Conservation (phyloP, 805 yeast genomes). For the Wickerhamomyces alni region DNA sequence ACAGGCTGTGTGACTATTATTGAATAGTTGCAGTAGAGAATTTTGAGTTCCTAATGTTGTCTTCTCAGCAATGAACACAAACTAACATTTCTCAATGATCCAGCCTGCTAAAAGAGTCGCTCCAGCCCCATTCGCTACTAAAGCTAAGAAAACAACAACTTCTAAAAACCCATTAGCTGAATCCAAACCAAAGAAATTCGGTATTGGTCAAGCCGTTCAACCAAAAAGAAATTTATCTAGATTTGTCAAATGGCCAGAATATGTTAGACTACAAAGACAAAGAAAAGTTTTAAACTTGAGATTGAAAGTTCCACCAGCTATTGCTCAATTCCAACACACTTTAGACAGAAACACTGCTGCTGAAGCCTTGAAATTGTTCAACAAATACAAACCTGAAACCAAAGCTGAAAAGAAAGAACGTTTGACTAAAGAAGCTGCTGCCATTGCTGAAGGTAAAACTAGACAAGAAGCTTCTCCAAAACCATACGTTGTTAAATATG, state of each 20-base stretch:
- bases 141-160: conserved; percentile 49
- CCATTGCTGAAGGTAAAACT: conserved; percentile 96
- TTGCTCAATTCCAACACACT: conserved; percentile 92
- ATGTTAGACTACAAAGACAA: conserved; percentile 98
- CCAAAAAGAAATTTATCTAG: conserved; percentile 94
- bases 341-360: conserved; percentile 99
- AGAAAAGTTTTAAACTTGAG: conserved; percentile 92
- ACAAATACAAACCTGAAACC: conserved; percentile 99
- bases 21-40: conserved; percentile 24
- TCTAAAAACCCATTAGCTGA: conserved; percentile 82
- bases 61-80: background rate
- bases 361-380: conserved; percentile 92
- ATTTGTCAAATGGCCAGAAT: conserved; percentile 99
- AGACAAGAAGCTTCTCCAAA: conserved; percentile 94
- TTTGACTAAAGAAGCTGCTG: conserved; percentile 98
- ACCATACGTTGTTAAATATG: conserved; percentile 96
- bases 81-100: background rate
- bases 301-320: conserved; percentile 98
- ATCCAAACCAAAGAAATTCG: conserved; percentile 87
- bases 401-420: conserved; percentile 97
- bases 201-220: conserved; percentile 94
- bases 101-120: conserved; percentile 73
- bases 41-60: background rate
- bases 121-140: conserved; percentile 94
- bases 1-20: conserved; percentile 4